phyloP scores from a whole-genome alignment of 176 grass and related monocot genomes.

The Elymus sibiricus region DNA sequence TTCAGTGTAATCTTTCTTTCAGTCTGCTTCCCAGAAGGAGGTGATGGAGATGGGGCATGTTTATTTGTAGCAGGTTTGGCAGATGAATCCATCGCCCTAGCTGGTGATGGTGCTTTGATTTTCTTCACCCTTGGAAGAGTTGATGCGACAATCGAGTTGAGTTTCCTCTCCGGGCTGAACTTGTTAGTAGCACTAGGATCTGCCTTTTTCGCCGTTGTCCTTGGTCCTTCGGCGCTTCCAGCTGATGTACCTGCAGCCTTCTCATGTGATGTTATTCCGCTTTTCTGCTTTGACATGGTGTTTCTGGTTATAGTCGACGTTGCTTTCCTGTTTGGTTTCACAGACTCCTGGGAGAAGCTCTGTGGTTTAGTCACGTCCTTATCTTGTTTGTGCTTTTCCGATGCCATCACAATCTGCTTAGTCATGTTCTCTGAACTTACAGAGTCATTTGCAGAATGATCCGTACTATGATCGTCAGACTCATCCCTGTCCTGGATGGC shows the following conservation, averaged over 20 bases:
- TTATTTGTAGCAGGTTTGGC: slow-evolving; percentile 1
- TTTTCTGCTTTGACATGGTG: slow-evolving; percentile 5
- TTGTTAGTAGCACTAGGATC: slow-evolving; percentile 23
- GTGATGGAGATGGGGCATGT: not conserved
- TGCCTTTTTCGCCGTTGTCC: slow-evolving; percentile 9
- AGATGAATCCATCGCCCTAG: not conserved
- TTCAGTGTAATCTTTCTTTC: slow-evolving; percentile 31
- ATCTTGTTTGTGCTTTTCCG: not conserved
- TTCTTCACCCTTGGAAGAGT: slow-evolving; percentile 29
- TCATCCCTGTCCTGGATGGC: slow-evolving; percentile 37
- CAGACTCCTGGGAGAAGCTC: not conserved
- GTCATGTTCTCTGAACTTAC: slow-evolving; percentile 4
- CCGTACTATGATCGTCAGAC: slow-evolving; percentile 22
- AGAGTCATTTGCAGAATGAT: not conserved
- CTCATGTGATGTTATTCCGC: not conserved
- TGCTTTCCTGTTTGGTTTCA: slow-evolving; percentile 17
- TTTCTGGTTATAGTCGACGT: not conserved
- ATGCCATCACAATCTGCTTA: not conserved
- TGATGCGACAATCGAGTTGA: not conserved
- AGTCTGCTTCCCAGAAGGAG: slow-evolving; percentile 23
- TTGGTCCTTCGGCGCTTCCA: slow-evolving; percentile 24
- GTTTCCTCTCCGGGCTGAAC: slow-evolving; percentile 16
- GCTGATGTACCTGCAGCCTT: slow-evolving; percentile 16
- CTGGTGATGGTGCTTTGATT: slow-evolving; percentile 11
- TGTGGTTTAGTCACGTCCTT: not conserved